Evolutionary conservation across 495 filamentous ascomycete genomes (phyloP).

Genomic region (Aspergillus diversus): DNA sequence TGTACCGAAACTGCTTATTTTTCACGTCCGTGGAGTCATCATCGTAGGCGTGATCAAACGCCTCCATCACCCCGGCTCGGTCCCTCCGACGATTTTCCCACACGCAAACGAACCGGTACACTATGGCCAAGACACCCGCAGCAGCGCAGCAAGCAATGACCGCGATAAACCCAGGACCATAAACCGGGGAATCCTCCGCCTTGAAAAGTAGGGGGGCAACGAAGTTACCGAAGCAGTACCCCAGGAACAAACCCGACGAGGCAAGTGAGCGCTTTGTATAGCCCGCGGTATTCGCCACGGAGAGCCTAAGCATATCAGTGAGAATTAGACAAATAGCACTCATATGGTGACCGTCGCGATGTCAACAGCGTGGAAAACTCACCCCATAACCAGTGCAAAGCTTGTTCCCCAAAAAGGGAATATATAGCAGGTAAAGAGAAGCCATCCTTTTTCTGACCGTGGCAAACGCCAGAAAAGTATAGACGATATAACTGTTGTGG

Average conservation of each 20-base stretch:
- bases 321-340: slow-evolving; percentile 45
- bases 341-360: slow-evolving; percentile 46
- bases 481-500: slow-evolving; percentile 32
- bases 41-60: slow-evolving; percentile 48
- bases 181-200: slow-evolving; percentile 28
- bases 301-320: slow-evolving; percentile 40
- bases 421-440: no score
- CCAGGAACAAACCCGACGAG: slow-evolving; percentile 42
- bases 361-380: slow-evolving; percentile 29
- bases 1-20: no score
- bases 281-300: slow-evolving; percentile 51
- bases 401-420: no score
- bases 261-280: slow-evolving; percentile 47
- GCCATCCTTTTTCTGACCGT: no score
- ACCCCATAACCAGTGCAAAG: no score
- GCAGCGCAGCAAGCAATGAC: slow-evolving; percentile 40
- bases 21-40: slow-evolving; percentile 47
- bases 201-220: slow-evolving; percentile 42
- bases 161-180: slow-evolving; percentile 42
- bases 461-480: slow-evolving; percentile 43
- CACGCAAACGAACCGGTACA: slow-evolving; percentile 40
- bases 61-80: slow-evolving; percentile 30
- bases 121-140: slow-evolving; percentile 32
- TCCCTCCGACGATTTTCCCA: slow-evolving; percentile 38
- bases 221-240: slow-evolving; percentile 48